Evolutionary conservation across 2,329 filamentous ascomycete genomes (phyloP), one percentile per base, ranked within the genome.

Genomic region (Ophiobolus disseminans): DNA sequence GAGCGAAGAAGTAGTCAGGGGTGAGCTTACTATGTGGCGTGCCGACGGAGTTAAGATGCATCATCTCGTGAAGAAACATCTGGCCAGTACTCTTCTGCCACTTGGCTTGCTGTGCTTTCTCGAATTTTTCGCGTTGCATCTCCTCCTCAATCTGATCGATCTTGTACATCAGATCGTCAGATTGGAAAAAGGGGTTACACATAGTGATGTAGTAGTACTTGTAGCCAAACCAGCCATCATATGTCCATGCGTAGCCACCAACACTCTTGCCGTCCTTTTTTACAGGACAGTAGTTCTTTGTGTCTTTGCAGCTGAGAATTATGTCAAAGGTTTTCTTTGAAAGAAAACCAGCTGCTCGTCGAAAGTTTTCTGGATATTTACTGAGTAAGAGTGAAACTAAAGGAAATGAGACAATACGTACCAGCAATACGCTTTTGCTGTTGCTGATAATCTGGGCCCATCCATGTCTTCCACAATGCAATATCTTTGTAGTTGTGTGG

Each of bases 171-270:
- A 51, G 16, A 22, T 45, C 31, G 31, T 40, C 25, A 9, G 9
- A 40, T 20, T 22, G 26, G 26, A 44, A 53, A 40, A 53, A 53
- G 23, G 49, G 44, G 10, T n/a, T 10, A 36, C 49, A 53, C 35
- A 40, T 43, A n/a, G 32, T 48, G 19, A 53, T 53, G 36, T 53
- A 53, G 31, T 53, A 45, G 30, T 53, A 48, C n/a, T n/a, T n/a
- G 9, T 36, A 41, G n/a, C 49, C 45, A 34, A 48, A 48, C 40
- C 40, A 48, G 13, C 49, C 45, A 7, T 37, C 38, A 22, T 46
- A 45, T 13, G 19, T 45, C 19, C 17, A 43, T 3, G 49, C 45
- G 20, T 53, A 53, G 16, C 49, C 45, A 32, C 49, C 45, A 34
- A 53, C 28, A 21, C 13, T 25, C 36, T 41, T 45, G 40, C 45